Conservation (phyloP, 306 rosid species). For the Bauhinia variegata region DNA sequence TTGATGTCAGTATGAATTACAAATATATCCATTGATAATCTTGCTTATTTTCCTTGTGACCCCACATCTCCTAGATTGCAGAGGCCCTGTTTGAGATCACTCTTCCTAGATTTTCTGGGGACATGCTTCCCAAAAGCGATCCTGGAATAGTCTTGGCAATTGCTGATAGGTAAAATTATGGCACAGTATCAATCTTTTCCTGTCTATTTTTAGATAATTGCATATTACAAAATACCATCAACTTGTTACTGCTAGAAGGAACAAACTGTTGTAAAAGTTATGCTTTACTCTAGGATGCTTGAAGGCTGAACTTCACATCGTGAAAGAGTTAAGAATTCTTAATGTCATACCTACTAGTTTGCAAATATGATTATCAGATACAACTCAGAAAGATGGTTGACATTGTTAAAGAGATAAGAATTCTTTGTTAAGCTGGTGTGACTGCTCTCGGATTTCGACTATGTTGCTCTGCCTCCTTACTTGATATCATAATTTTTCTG, state of each 20-base stretch:
- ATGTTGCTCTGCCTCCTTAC: slow-evolving; percentile 26
- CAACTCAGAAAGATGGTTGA: neutral
- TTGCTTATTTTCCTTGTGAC: slow-evolving; percentile 25
- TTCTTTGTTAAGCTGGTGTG: slow-evolving; percentile 2
- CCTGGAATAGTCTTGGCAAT: slow-evolving; percentile 81
- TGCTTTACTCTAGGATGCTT: slow-evolving; percentile 19
- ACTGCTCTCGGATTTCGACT: slow-evolving; percentile 1
- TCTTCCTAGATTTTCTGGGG: slow-evolving; percentile 96
- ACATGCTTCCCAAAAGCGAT: slow-evolving; percentile 73
- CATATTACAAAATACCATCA: neutral
- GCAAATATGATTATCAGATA: neutral
- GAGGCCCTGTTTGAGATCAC: slow-evolving; percentile 88
- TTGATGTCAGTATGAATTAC: neutral
- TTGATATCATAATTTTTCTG: slow-evolving; percentile 39
- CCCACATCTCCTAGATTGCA: slow-evolving; percentile 60
- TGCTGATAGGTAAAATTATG: slow-evolving; percentile 73
- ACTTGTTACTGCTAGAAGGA: slow-evolving; percentile 18
- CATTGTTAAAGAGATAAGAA: neutral
- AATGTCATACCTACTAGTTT: slow-evolving; percentile 12
- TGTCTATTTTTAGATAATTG: slow-evolving; percentile 25
- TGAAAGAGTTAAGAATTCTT: slow-evolving; percentile 2
- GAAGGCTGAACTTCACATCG: slow-evolving; percentile 10
- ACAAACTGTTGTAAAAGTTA: neutral
- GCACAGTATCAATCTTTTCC: slow-evolving; percentile 24
- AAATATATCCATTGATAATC: slow-evolving; percentile 16